These are phyloP conservation scores for Tausonia pullulans DNA, from an alignment of 1,284 basidiomycete species.

Conservation along the genomic window DNA sequence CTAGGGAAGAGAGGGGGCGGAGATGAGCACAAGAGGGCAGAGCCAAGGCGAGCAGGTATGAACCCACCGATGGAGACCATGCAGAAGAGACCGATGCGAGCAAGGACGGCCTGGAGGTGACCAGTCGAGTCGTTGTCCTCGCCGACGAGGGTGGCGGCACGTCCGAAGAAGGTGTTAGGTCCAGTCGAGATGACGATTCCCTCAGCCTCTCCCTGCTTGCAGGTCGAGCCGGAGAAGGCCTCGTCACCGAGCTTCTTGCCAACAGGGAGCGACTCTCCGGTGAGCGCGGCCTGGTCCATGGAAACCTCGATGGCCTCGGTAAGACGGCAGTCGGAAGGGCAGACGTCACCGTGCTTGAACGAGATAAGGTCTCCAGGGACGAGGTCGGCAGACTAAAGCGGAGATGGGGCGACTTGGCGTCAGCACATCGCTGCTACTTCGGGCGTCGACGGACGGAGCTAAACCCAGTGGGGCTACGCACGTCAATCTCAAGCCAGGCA, in stretches of 20 bases:
- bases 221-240: constrained; percentile 95
- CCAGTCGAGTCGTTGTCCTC: constrained; percentile 92
- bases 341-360: constrained; percentile 97
- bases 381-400: constrained; percentile 50
- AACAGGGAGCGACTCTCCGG: constrained; percentile 87
- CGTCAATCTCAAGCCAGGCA: constrained; percentile 72
- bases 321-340: constrained; percentile 89
- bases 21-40: not conserved
- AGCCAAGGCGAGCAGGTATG: constrained; percentile 16
- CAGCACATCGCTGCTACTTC: too few species aligned
- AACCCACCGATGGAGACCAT: constrained; percentile 59
- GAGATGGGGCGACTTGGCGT: not conserved
- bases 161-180: constrained; percentile 91
- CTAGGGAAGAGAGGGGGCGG: constrained; percentile 53
- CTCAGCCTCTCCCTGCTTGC: constrained; percentile 94
- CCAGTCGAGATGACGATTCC: constrained; percentile 94
- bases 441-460: too few species aligned
- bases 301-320: constrained; percentile 90
- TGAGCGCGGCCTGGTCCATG: constrained; percentile 92
- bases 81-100: constrained; percentile 92
- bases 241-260: constrained; percentile 85
- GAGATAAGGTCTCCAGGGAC: constrained; percentile 89
- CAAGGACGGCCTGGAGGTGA: constrained; percentile 95
- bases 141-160: constrained; percentile 86
- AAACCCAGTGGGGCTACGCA: constrained; percentile 1